phyloP scores from a whole-genome alignment of 352 stramenopile species.

The Pythium pyrilobum region DNA sequence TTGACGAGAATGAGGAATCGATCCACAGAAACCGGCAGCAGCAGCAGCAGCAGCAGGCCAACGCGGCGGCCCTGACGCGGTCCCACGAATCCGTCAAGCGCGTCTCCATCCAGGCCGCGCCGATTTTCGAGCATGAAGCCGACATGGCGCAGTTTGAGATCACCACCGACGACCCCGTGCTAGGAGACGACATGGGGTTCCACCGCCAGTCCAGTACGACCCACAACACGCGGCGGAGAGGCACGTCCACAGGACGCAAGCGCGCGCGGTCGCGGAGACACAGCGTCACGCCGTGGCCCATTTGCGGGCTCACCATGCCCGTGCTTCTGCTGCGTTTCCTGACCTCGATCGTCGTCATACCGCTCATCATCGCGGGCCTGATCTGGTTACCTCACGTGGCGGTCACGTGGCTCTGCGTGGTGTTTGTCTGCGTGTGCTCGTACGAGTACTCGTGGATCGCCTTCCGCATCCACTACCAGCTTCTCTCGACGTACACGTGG shows the following conservation, averaged over 20 bases:
- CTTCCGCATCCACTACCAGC: slow-evolving; percentile 25
- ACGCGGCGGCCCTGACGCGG: neutral
- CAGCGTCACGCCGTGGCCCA: slow-evolving; percentile 11
- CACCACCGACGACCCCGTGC: slow-evolving; percentile 9
- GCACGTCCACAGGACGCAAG: neutral
- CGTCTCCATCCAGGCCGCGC: slow-evolving; percentile 8
- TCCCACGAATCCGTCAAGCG: slow-evolving; percentile 1
- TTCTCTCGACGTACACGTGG: slow-evolving; percentile 17
- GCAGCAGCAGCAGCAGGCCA: neutral
- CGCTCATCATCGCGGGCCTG: slow-evolving; percentile 10
- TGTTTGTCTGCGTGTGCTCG: slow-evolving; percentile 13
- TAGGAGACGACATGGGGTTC: slow-evolving; percentile 9
- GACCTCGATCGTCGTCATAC: slow-evolving; percentile 11
- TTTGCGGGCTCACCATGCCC: slow-evolving; percentile 11
- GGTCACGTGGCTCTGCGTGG: slow-evolving; percentile 9
- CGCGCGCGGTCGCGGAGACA: slow-evolving; percentile 9
- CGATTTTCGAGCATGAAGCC: neutral
- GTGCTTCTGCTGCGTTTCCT: slow-evolving; percentile 6
- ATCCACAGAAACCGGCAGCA: neutral
- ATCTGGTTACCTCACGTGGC: slow-evolving; percentile 9
- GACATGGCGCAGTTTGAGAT: neutral
- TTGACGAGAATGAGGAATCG: slow-evolving; percentile 15
- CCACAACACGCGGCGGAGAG: too few species aligned
- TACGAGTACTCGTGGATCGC: slow-evolving; percentile 27
- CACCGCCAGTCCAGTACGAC: slow-evolving; percentile 13